phyloP scores from a whole-genome alignment of 805 yeast species.

The Hanseniaspora osmophila region DNA sequence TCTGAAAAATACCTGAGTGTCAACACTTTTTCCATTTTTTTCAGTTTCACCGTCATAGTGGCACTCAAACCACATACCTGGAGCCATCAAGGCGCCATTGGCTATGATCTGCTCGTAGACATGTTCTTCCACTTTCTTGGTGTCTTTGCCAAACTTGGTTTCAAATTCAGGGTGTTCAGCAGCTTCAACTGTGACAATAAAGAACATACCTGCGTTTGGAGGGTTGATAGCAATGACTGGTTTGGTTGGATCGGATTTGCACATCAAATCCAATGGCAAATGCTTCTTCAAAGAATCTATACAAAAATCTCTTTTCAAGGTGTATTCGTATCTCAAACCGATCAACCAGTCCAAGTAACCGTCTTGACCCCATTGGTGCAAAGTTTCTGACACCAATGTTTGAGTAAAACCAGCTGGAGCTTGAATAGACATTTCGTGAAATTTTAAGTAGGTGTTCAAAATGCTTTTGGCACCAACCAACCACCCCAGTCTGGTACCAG shows the following conservation, averaged over 20 bases:
- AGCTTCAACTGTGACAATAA: constrained; percentile 61
- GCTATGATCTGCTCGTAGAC: constrained; percentile 47
- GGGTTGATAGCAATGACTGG: constrained; percentile 28
- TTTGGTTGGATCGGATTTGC: constrained; percentile 9
- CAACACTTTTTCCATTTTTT: too few relatives aligned
- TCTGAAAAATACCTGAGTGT: constrained; percentile 53
- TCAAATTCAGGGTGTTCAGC: constrained; percentile 64
- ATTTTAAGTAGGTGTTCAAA: constrained; percentile 50
- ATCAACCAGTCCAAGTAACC: constrained; percentile 87
- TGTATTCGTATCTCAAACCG: constrained; percentile 69
- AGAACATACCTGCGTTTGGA: constrained; percentile 83
- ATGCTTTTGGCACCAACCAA: constrained; percentile 55
- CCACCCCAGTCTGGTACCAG: constrained; percentile 86
- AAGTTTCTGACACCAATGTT: constrained; percentile 51
- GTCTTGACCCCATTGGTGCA: constrained; percentile 78
- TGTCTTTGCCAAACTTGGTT: constrained; percentile 42
- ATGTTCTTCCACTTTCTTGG: constrained; percentile 47
- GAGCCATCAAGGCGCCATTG: constrained; percentile 58
- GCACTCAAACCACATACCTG: constrained; percentile 73
- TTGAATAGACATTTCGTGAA: constrained; percentile 74
- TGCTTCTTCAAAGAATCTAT: constrained; percentile 55
- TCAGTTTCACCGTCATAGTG: constrained; percentile 34
- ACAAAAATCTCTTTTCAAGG: constrained; percentile 77
- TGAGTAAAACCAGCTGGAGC: constrained; percentile 71
- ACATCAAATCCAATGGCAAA: constrained; percentile 31